Evolutionary conservation across 2,329 filamentous ascomycete species (phyloP), one percentile per base, ranked within the genome.

Genomic region (Akanthomyces uredinophilus): DNA sequence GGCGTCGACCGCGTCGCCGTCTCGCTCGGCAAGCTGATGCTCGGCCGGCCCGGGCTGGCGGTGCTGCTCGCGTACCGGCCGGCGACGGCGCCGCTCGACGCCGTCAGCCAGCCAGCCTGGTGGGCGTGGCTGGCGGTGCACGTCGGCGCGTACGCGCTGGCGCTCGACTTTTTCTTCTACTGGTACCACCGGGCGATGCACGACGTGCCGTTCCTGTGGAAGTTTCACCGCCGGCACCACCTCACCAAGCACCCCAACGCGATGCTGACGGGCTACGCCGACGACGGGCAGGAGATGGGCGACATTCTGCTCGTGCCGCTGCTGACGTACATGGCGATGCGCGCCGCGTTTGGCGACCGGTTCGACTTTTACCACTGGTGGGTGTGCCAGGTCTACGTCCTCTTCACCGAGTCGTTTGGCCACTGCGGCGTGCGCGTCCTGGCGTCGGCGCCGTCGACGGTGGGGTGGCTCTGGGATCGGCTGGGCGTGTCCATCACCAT

Each of bases 281-380:
- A 79, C 58, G 49, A 65, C 11, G 77, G 74, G 60, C 77, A 79
- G 61, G 76, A 78, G 56, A 64, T 78, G 16, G 73, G 77, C 62
- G 76, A 79, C 55, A 75, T 78, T n/a, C 71, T 70, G 8, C 72
- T 71, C 22, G 72, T 79, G 10, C 77, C 77, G 0, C 63, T 78
- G 20, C 65, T 77, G 54, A 71, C 77, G 3, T 79, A 71, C 62
- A 66, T 68, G 43, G 72, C 69, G 1, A 57, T 78, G 55, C 77
- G 14, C 32, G 73, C 70, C 53, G 43, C 57, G 5, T 7, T 69
- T 46, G 75, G 76, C 0, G 44, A 78, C 5, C 76, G 75, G 0
- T 74, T 79, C 72, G 76, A 75, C 5, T 79, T 80, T 65, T 79
- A 79, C 52, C 76, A 78, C 44, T 78, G 74, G 75, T 80, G 77